A percentile compares a stretch with the other conserved stretches of the same genome.
Conservation (phyloP, 2,329 filamentous ascomycete genomes). For the Arthrobotrys pseudoclavata region DNA sequence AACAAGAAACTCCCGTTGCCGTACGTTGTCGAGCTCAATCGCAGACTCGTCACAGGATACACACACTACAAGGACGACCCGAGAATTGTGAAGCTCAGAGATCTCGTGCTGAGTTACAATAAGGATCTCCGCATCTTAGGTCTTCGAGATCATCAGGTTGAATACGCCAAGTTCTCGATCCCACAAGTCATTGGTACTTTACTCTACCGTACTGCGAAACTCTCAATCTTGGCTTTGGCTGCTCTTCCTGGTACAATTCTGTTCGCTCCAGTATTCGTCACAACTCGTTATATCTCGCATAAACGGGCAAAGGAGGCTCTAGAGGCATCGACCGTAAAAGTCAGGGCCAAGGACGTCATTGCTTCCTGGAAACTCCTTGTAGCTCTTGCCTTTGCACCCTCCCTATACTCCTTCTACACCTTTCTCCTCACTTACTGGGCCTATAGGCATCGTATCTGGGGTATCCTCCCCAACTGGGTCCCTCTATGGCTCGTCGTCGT, state of each 20-base stretch:
- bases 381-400: conserved; percentile 84
- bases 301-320: conserved; percentile 86
- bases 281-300: conserved; percentile 83
- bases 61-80: conserved; percentile 92
- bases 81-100: conserved; percentile 81
- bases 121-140: conserved; percentile 85
- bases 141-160: conserved; percentile 92
- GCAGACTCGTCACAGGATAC: conserved; percentile 90
- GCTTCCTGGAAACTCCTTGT: conserved; percentile 94
- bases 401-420: conserved; percentile 86
- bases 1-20: conserved; percentile 93
- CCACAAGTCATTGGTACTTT: conserved; percentile 81
- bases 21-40: conserved; percentile 92
- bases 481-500: conserved; percentile 83
- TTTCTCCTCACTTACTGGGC: conserved; percentile 81
- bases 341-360: conserved; percentile 89
- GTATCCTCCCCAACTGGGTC: conserved; percentile 83
- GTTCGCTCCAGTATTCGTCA: conserved; percentile 89
- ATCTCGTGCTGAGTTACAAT: conserved; percentile 87
- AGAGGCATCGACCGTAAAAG: conserved; percentile 87
- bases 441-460: conserved; percentile 83
- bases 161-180: conserved; percentile 87
- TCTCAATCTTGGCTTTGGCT: conserved; percentile 80
- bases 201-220: conserved; percentile 83
- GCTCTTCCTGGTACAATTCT: conserved; percentile 88